Conservation (phyloP, 306 rosid species). For the Herpetospermum pedunculosum region DNA sequence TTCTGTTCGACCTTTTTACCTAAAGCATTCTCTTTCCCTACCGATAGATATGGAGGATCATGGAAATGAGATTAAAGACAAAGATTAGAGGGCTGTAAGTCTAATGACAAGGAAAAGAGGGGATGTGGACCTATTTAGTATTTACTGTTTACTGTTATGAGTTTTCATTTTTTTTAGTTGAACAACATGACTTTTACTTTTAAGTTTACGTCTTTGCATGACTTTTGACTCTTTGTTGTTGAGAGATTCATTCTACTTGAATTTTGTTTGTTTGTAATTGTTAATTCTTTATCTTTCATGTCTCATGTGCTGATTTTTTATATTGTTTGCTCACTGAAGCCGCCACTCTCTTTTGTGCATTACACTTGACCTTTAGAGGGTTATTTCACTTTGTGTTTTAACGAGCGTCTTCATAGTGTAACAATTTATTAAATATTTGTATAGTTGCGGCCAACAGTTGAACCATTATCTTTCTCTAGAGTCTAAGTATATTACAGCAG, state of each 20-base stretch:
- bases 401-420: background rate
- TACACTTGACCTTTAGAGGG: background rate
- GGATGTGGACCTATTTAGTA: background rate
- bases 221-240: background rate
- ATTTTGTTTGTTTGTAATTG: background rate
- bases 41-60: background rate
- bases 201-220: too few species aligned
- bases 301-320: background rate
- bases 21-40: background rate
- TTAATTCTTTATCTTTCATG: background rate
- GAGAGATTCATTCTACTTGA: background rate
- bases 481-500: background rate
- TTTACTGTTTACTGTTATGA: background rate
- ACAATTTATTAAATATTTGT: background rate
- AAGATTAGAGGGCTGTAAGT: background rate
- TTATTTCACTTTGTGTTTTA: background rate
- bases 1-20: background rate
- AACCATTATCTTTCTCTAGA: background rate
- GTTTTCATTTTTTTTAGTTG: background rate
- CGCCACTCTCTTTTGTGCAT: background rate
- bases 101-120: background rate
- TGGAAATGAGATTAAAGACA: background rate
- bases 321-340: background rate
- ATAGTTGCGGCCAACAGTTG: background rate
- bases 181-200: too few species aligned